Base-by-base conservation (phyloP, 768 basidiomycete species). In the Atractiella rhizophila region DNA sequence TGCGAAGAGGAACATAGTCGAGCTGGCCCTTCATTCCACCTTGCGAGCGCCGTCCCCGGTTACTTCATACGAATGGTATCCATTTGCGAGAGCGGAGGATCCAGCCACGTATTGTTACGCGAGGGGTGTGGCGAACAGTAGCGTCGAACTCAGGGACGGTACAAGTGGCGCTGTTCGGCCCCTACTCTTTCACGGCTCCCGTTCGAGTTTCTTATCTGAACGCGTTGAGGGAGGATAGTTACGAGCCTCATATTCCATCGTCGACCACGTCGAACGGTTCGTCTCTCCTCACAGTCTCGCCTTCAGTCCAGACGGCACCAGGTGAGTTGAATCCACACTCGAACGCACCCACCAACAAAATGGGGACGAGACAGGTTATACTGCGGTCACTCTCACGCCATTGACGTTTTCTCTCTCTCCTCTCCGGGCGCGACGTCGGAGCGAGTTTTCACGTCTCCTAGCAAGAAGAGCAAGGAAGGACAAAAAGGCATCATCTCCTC, bases 251-350 rank as follows among this genome's bases (percentile, higher is more conserved):
- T 94, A 96, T 57, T 65, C 66, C 29, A 88, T 94, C 28, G 68
- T 94, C 9, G 85, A 94, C 56, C 86, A 96, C 51, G 65, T 76
- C n/a, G 88, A 94, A 59, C 68, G 85, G 25, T 71, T 80, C 40
- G 64, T 91, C 29, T 83, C 81, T 0, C 85, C 88, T 0, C 76
- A 82, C 40, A 70, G 71, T 49, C 63, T 94, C 44, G 66, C 74
- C 0, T 94, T 91, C 59, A 78, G 79, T 49, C 56, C 64, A 1
- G 59, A 67, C 4, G 71, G 69, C 0, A 63, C 71, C 27, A 74
- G 66, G 83, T 83, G 42, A 40, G 65, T 51, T 38, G 2, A 5
- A 16, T n/a, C 9, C 18, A 5, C 28, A n/a, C 26, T 5, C 35
- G 13, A 12, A 28, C n/a, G 11, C 8, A 4, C 2, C 41, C 13